A percentile compares a stretch with the other conserved stretches of the same genome.
Conservation (phyloP, 352 stramenopile species). For the Globisporangium recalcitrans region DNA sequence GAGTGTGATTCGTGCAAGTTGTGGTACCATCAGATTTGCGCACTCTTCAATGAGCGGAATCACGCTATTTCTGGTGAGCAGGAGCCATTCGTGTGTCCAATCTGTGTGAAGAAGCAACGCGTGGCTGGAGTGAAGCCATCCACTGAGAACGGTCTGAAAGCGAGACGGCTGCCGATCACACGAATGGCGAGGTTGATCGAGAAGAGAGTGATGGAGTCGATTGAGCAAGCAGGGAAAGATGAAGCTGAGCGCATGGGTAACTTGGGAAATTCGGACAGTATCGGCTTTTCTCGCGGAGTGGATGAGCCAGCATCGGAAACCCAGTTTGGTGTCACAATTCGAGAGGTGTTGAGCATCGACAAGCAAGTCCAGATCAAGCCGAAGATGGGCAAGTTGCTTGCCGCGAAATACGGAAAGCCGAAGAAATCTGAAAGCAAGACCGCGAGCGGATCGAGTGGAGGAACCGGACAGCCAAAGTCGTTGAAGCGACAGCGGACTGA, state of each 20-base stretch:
- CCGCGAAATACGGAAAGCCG: slow-evolving; percentile 54
- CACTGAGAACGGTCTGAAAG: slow-evolving; percentile 78
- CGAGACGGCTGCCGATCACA: slow-evolving; percentile 70
- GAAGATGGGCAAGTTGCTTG: slow-evolving; percentile 72
- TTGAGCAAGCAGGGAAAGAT: slow-evolving; percentile 71
- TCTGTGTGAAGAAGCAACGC: slow-evolving; percentile 84
- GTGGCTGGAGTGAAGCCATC: slow-evolving; percentile 65
- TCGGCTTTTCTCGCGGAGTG: slow-evolving; percentile 58
- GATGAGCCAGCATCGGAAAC: slow-evolving; percentile 75
- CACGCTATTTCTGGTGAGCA: slow-evolving; percentile 91
- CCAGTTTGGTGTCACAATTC: slow-evolving; percentile 80
- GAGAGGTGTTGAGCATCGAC: slow-evolving; percentile 80
- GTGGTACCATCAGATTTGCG: slow-evolving; percentile 99
- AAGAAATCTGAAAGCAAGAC: slow-evolving; percentile 35
- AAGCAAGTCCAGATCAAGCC: slow-evolving; percentile 87
- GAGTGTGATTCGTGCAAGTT: slow-evolving; percentile 97
- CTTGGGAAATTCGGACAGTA: slow-evolving; percentile 79
- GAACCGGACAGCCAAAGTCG: slow-evolving; percentile 39
- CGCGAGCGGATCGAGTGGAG: slow-evolving; percentile 15
- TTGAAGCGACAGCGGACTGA: slow-evolving; percentile 55
- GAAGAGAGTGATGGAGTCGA: slow-evolving; percentile 65
- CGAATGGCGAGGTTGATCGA: slow-evolving; percentile 84
- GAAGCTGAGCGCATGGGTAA: slow-evolving; percentile 76
- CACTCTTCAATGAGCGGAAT: slow-evolving; percentile 98
- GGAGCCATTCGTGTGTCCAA: slow-evolving; percentile 82